Percentiles rank a stretch among this genome's conserved stretches.
These are phyloP conservation scores for Podospora pseudoanserina DNA, from an alignment of 495 filamentous ascomycete species.

Conservation along the genomic window DNA sequence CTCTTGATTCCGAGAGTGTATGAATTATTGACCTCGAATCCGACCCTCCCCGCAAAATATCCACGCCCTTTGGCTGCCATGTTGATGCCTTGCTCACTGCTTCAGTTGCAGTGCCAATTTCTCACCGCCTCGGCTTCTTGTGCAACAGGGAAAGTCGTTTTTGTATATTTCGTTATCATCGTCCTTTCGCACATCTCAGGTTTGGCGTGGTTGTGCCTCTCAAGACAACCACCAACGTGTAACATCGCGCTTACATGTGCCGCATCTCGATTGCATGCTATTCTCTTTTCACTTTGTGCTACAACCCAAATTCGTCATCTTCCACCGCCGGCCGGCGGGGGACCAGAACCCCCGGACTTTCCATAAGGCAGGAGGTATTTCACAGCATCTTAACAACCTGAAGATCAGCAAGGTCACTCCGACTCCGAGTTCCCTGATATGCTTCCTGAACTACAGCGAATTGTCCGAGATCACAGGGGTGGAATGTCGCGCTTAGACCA, in stretches of 20 bases:
- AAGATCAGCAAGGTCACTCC: neutral
- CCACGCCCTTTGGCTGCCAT: neutral
- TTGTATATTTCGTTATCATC: neutral
- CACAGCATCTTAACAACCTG: too few species aligned
- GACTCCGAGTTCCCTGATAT: neutral
- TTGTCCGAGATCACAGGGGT: neutral
- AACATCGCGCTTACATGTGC: neutral
- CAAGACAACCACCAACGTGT: neutral
- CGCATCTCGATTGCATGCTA: neutral
- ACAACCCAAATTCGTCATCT: neutral
- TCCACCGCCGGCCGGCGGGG: neutral
- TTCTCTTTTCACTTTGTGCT: neutral
- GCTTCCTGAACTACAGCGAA: neutral
- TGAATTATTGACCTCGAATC: neutral
- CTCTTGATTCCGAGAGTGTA: neutral
- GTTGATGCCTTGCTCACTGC: neutral
- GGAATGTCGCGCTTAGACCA: neutral
- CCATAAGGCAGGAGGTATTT: neutral
- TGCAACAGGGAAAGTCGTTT: neutral
- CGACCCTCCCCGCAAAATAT: neutral
- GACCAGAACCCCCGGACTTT: neutral
- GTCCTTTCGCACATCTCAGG: neutral
- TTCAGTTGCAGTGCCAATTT: neutral
- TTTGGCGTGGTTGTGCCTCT: neutral
- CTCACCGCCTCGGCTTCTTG: neutral